Evolutionary conservation across 371 early-diverging fungal genomes (phyloP).

Genomic region (Mucor indicus): DNA sequence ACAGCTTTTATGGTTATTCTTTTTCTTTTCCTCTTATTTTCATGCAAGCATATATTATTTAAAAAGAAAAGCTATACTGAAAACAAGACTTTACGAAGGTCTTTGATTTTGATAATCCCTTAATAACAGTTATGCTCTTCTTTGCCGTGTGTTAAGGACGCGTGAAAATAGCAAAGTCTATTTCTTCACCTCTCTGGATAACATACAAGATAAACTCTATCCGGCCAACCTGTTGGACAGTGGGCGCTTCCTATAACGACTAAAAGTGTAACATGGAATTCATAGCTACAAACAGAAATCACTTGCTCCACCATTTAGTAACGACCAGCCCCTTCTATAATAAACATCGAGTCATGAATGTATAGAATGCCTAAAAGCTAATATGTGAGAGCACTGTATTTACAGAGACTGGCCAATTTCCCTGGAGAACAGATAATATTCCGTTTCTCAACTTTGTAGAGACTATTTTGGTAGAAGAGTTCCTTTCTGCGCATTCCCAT

Average conservation of each 20-base stretch:
- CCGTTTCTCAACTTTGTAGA: slow-evolving; percentile 14
- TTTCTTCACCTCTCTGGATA: slow-evolving; percentile 9
- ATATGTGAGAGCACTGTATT: slow-evolving; percentile 9
- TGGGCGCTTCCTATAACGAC: slow-evolving; percentile 47
- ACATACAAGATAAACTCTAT: slow-evolving; percentile 67
- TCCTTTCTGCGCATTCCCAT: slow-evolving; percentile 4
- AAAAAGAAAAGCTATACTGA: too few relatives aligned
- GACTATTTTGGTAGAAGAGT: slow-evolving; percentile 8
- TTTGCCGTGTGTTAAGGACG: too few relatives aligned
- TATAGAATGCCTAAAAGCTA: slow-evolving; percentile 6
- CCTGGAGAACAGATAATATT: slow-evolving; percentile 7
- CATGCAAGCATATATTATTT: too few relatives aligned
- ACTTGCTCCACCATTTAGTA: slow-evolving; percentile 8
- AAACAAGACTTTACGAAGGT: too few relatives aligned
- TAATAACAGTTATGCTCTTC: too few relatives aligned
- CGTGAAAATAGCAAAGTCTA: too few relatives aligned
- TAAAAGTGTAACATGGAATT: slow-evolving; percentile 1
- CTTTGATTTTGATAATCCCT: too few relatives aligned
- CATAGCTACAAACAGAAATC: slow-evolving; percentile 2
- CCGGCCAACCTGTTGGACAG: neutral
- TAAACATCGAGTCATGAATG: slow-evolving; percentile 9
- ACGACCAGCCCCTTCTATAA: slow-evolving; percentile 9
- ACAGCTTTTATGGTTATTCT: too few relatives aligned
- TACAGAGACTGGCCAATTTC: slow-evolving; percentile 16
- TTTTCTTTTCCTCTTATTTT: too few relatives aligned